Evolutionary conservation across 1,284 basidiomycete genomes (phyloP).

Genomic region (Microbotryum violaceum): DNA sequence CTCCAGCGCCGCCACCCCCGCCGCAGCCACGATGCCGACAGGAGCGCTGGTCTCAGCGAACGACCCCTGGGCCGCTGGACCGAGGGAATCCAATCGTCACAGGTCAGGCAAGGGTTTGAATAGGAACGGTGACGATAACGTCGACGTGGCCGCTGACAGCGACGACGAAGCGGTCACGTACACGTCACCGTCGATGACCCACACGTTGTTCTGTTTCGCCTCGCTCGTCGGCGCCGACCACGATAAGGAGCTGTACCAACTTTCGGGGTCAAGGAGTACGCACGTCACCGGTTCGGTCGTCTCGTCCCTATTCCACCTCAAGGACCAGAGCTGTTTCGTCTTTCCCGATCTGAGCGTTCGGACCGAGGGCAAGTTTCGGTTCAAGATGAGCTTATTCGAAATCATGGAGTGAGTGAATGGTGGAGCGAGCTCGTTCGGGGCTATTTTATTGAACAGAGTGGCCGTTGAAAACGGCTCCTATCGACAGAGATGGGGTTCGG

Average conservation of each 20-base stretch:
- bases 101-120: too few species aligned
- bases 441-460: background rate
- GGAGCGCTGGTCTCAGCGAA: too few species aligned
- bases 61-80: too few species aligned
- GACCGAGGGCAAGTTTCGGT: slow-evolving; percentile 75
- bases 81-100: too few species aligned
- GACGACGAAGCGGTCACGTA: slow-evolving; percentile 6
- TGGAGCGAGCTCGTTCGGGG: background rate
- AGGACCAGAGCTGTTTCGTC: slow-evolving; percentile 66
- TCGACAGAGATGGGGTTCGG: slow-evolving; percentile 61
- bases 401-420: slow-evolving; percentile 67
- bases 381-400: slow-evolving; percentile 87
- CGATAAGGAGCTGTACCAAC: slow-evolving; percentile 84
- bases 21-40: slow-evolving; percentile 2
- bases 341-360: slow-evolving; percentile 46
- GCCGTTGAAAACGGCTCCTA: background rate
- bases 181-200: slow-evolving; percentile 42
- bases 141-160: slow-evolving; percentile 25
- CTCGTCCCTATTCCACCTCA: slow-evolving; percentile 86
- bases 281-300: slow-evolving; percentile 85
- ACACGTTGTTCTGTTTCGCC: slow-evolving; percentile 92
- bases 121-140: background rate
- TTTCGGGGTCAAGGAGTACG: slow-evolving; percentile 79
- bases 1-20: slow-evolving; percentile 23
- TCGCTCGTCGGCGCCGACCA: slow-evolving; percentile 47